phyloP scores from a whole-genome alignment of 2,329 filamentous ascomycete genomes.

The Neocatenulostroma microsporum region DNA sequence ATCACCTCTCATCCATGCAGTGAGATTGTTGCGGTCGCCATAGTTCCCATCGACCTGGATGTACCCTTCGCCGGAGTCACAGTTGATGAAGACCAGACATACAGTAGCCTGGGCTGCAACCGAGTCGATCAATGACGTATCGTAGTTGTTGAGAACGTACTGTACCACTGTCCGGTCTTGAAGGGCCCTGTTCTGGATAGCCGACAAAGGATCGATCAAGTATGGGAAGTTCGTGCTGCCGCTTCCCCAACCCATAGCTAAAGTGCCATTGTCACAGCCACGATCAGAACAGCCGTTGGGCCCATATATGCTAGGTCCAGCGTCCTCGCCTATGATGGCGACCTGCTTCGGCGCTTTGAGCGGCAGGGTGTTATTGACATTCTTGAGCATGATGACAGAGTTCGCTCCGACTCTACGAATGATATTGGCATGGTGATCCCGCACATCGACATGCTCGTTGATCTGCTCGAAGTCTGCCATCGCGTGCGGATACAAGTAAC shows the following conservation, averaged over 20 bases:
- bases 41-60: conserved; percentile 36
- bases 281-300: conserved; percentile 42
- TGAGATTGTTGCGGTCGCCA: conserved; percentile 43
- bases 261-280: conserved; percentile 39
- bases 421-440: conserved; percentile 58
- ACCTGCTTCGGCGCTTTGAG: conserved; percentile 38
- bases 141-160: conserved; percentile 23
- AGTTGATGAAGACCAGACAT: conserved; percentile 44
- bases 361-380: conserved; percentile 48
- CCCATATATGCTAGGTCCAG: conserved; percentile 38
- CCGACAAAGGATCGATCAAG: conserved; percentile 23
- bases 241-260: conserved; percentile 42
- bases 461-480: conserved; percentile 40
- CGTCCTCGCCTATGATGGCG: conserved; percentile 45
- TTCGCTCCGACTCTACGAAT: conserved; percentile 56
- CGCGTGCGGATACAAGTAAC: conserved; percentile 47
- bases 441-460: conserved; percentile 73
- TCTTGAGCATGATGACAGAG: conserved; percentile 55
- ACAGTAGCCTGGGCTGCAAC: conserved; percentile 22
- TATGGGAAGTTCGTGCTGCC: conserved; percentile 34
- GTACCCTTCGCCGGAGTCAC: conserved; percentile 44
- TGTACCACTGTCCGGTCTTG: conserved; percentile 14
- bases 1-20: conserved; percentile 43
- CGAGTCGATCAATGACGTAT: conserved; percentile 21
- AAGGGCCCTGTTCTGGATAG: conserved; percentile 22